Conservation (phyloP, 129 eudicot genomes). For the Flaveria trinervia region DNA sequence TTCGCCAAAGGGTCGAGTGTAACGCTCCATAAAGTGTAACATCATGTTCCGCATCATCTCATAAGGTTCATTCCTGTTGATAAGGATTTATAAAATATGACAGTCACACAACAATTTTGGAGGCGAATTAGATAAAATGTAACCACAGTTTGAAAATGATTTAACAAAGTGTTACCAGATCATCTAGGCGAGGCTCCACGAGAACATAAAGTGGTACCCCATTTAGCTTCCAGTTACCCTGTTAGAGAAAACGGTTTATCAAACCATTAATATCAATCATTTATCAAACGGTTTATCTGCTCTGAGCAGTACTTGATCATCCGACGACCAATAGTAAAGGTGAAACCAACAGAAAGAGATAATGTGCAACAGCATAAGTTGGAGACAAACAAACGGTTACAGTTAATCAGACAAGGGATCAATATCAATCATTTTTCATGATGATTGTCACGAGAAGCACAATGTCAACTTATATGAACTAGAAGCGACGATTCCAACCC, state of each 20-base stretch:
- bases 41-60: constrained; percentile 21
- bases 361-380: no score
- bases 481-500: no score
- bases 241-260: constrained; percentile 9
- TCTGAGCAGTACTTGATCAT: no score
- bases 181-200: constrained; percentile 84
- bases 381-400: no score
- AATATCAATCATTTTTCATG: no score
- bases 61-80: constrained; percentile 27
- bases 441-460: no score
- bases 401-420: no score
- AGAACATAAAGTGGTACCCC: constrained; percentile 80
- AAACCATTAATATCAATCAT: no score
- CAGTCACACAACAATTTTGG: not conserved
- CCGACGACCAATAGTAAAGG: no score
- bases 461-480: no score
- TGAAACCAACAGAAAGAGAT: no score
- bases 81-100: not conserved
- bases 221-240: constrained; percentile 66
- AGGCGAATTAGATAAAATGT: not conserved
- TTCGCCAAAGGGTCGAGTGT: constrained; percentile 20
- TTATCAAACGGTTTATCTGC: no score
- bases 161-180: constrained; percentile 32
- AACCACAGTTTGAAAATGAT: not conserved
- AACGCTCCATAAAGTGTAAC: not conserved